Conservation (phyloP, 345 rosid species). For the Bruguiera parviflora region DNA sequence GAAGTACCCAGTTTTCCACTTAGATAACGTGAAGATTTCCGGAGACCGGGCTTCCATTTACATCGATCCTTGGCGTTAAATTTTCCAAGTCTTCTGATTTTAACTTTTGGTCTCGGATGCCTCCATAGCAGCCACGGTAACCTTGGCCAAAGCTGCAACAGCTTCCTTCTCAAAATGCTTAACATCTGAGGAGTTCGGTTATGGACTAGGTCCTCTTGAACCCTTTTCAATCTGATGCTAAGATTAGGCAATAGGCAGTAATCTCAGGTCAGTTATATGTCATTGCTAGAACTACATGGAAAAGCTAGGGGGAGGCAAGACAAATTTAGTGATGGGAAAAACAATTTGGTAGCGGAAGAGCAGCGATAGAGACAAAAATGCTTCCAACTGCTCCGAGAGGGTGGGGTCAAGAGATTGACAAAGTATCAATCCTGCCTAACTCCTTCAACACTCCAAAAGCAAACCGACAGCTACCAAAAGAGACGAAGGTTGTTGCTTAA, state of each 20-base stretch:
- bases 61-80: conserved; percentile 36
- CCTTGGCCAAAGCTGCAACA: conserved; percentile 49
- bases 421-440: conserved; percentile 44
- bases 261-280: not conserved
- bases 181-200: conserved; percentile 36
- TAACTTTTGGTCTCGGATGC: conserved; percentile 55
- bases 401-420: conserved; percentile 38
- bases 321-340: conserved; percentile 5
- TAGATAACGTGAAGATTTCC: conserved; percentile 23
- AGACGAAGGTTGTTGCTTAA: not conserved
- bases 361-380: conserved; percentile 28
- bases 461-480: conserved; percentile 46
- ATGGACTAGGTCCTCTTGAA: conserved; percentile 14
- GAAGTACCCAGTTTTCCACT: conserved; percentile 22
- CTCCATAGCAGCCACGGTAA: conserved; percentile 57
- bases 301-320: conserved; percentile 6
- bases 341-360: conserved; percentile 21
- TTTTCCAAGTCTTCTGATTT: conserved; percentile 56
- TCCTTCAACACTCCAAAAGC: conserved; percentile 41
- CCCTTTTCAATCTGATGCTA: conserved; percentile 14
- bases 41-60: conserved; percentile 22
- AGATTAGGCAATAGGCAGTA: not conserved
- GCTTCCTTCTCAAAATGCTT: conserved; percentile 44
- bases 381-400: conserved; percentile 44
- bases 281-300: not conserved